phyloP scores from a whole-genome alignment of 2,329 filamentous ascomycete species.

The Trichothecium roseum region DNA sequence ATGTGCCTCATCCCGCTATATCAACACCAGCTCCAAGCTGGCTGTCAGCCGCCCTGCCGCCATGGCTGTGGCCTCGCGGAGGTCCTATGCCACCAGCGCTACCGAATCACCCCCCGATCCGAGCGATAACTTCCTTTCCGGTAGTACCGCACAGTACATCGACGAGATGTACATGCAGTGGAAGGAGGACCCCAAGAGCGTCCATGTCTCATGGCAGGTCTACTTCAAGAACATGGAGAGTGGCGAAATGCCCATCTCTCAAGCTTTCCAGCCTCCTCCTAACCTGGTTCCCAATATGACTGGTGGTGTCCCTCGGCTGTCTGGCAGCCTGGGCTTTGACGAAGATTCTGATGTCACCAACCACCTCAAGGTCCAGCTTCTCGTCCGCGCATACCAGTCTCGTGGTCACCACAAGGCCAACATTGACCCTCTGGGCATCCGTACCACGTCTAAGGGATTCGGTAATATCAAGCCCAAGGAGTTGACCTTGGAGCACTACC shows the following conservation, averaged over 20 bases:
- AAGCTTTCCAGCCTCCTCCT: constrained; percentile 92
- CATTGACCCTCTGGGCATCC: constrained; percentile 91
- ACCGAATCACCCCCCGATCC: constrained; percentile 55
- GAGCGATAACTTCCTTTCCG: constrained; percentile 92
- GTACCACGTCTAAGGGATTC: constrained; percentile 21
- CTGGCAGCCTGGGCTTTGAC: constrained; percentile 57
- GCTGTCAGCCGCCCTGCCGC: constrained; percentile 35
- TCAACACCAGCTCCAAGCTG: no score
- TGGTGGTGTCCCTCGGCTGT: constrained; percentile 64
- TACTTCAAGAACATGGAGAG: constrained; percentile 99
- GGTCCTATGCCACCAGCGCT: constrained; percentile 42
- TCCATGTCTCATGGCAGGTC: constrained; percentile 97
- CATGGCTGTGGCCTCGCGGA: constrained; percentile 38
- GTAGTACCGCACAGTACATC: constrained; percentile 92
- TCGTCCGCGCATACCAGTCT: constrained; percentile 95
- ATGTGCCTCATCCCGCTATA: no score
- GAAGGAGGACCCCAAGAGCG: constrained; percentile 86
- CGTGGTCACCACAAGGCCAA: constrained; percentile 97
- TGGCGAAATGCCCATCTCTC: constrained; percentile 93
- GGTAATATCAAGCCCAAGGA: constrained; percentile 60
- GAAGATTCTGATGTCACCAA: constrained; percentile 80
- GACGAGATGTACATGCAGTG: constrained; percentile 99
- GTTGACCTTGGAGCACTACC: constrained; percentile 84
- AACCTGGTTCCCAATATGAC: constrained; percentile 77
- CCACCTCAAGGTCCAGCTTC: constrained; percentile 94